Evolutionary conservation across 345 rosid species (phyloP).

Genomic region (Barbarea vulgaris): DNA sequence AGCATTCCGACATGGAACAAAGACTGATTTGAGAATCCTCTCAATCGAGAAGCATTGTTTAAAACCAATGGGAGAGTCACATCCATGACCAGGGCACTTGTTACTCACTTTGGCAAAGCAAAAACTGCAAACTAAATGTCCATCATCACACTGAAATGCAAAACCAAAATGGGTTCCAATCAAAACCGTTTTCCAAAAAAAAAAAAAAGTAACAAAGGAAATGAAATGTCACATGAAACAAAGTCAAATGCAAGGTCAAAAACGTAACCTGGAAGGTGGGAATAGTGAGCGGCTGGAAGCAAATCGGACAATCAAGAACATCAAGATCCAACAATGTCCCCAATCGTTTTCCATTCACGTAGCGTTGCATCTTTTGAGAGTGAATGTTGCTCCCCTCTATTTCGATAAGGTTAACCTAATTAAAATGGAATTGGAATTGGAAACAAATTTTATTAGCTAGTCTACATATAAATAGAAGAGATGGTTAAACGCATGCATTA

Average conservation of each 20-base stretch:
- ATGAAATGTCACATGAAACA: neutral
- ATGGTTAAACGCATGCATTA: neutral
- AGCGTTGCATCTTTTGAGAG: neutral
- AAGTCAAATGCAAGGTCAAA: neutral
- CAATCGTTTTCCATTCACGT: neutral
- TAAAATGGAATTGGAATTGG: neutral
- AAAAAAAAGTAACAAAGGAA: neutral
- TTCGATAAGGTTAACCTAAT: neutral
- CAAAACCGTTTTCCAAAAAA: neutral
- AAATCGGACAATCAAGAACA: neutral
- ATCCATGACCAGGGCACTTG: conserved; percentile 7
- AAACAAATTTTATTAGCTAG: too few relatives aligned
- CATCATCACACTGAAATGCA: neutral
- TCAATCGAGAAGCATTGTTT: neutral
- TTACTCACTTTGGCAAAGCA: neutral
- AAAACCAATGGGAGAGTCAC: neutral
- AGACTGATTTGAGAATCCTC: neutral
- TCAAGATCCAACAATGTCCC: neutral
- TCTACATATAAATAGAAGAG: neutral
- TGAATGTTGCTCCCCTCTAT: neutral
- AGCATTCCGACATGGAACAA: neutral
- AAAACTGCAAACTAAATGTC: neutral
- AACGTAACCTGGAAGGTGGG: neutral
- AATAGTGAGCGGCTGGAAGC: neutral
- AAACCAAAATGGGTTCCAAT: neutral